These are phyloP conservation scores for Sugiyamaella japonica DNA, from an alignment of 1,139 yeast species.

Conservation along the genomic window DNA sequence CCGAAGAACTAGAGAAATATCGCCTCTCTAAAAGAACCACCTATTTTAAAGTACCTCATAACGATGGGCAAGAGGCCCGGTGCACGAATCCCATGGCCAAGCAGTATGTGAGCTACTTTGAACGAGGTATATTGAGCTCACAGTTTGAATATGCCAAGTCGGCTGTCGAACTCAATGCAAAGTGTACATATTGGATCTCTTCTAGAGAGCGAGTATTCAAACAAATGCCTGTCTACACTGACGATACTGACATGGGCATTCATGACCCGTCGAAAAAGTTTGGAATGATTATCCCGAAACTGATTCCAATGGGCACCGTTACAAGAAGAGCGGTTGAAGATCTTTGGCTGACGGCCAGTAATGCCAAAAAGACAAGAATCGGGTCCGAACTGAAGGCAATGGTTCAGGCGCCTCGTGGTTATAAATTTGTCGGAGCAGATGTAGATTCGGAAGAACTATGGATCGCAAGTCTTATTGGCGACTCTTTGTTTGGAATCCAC, in stretches of 20 bases:
- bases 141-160: slow-evolving; percentile 71
- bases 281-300: slow-evolving; percentile 80
- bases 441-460: slow-evolving; percentile 98
- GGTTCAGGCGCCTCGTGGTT: slow-evolving; percentile 84
- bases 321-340: slow-evolving; percentile 96
- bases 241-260: slow-evolving; percentile 38
- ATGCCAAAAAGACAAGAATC: slow-evolving; percentile 78
- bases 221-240: slow-evolving; percentile 76
- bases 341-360: slow-evolving; percentile 97
- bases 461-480: slow-evolving; percentile 96
- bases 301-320: slow-evolving; percentile 93
- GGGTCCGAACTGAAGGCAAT: slow-evolving; percentile 94
- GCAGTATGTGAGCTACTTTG: slow-evolving; percentile 68
- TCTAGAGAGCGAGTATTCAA: slow-evolving; percentile 77
- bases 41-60: slow-evolving; percentile 81
- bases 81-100: slow-evolving; percentile 83
- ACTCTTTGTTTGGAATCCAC: slow-evolving; percentile 81
- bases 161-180: slow-evolving; percentile 72
- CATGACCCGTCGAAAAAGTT: slow-evolving; percentile 35
- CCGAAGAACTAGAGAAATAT: slow-evolving; percentile 30
- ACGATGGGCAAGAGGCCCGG: slow-evolving; percentile 74
- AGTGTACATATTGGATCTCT: slow-evolving; percentile 92
- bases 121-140: slow-evolving; percentile 69
- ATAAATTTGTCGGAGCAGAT: slow-evolving; percentile 90
- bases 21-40: slow-evolving; percentile 22